Conservation (phyloP, 108 stramenopile genomes). For the Cyclotella atomus region DNA sequence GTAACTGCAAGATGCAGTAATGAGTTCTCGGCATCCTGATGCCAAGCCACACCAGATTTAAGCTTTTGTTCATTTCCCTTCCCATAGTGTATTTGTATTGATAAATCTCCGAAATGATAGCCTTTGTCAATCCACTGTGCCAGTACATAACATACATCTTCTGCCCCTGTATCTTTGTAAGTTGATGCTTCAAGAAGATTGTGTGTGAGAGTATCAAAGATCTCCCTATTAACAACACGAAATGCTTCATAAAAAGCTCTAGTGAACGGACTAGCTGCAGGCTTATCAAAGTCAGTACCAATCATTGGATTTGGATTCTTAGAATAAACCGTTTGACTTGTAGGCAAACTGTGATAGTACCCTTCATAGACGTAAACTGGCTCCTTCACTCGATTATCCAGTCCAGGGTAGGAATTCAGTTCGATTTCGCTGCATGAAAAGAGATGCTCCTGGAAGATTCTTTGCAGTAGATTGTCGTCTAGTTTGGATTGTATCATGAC, state of each 20-base stretch:
- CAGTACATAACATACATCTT: slow-evolving; percentile 30
- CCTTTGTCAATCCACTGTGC: slow-evolving; percentile 33
- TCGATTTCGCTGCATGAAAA: slow-evolving; percentile 29
- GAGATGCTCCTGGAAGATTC: slow-evolving; percentile 27
- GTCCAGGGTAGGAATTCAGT: slow-evolving; percentile 21
- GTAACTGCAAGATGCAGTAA: slow-evolving; percentile 37
- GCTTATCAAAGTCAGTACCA: slow-evolving; percentile 34
- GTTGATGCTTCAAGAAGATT: slow-evolving; percentile 14
- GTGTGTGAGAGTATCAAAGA: slow-evolving; percentile 23
- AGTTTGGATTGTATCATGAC: slow-evolving; percentile 33
- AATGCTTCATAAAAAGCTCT: slow-evolving; percentile 33
- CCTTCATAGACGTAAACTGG: slow-evolving; percentile 37
- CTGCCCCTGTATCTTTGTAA: slow-evolving; percentile 2
- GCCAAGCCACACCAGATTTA: slow-evolving; percentile 31
- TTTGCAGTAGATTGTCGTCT: slow-evolving; percentile 22
- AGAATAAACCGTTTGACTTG: slow-evolving; percentile 21
- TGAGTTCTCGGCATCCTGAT: slow-evolving; percentile 36
- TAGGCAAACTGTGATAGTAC: slow-evolving; percentile 30
- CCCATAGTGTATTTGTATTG: slow-evolving; percentile 36
- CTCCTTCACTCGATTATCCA: slow-evolving; percentile 33
- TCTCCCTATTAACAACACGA: slow-evolving; percentile 25
- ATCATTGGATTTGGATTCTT: slow-evolving; percentile 36
- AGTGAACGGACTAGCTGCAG: slow-evolving; percentile 24
- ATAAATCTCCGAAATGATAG: slow-evolving; percentile 37
- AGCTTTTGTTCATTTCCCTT: slow-evolving; percentile 35